Evolutionary conservation across 352 stramenopile species (phyloP).

Genomic region (Phytopythium oedochilum): DNA sequence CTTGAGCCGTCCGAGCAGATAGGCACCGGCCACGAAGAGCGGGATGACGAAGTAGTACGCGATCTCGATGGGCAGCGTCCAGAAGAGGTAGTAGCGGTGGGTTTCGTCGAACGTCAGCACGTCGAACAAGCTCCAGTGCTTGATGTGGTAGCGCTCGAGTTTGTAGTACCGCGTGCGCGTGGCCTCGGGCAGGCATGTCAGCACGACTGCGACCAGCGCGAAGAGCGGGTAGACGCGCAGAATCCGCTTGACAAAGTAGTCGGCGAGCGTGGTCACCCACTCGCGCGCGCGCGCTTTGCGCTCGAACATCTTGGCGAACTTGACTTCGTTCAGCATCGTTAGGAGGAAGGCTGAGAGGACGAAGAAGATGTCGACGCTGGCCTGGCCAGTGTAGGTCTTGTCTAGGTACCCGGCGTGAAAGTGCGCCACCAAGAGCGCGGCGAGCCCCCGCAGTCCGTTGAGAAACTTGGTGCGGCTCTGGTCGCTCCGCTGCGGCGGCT

Average conservation of each 20-base stretch:
- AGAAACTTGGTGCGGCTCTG: slow-evolving; percentile 22
- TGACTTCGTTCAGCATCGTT: slow-evolving; percentile 34
- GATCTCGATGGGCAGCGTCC: no score
- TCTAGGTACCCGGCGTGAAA: slow-evolving; percentile 27
- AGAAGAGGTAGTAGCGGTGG: no score
- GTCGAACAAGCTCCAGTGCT: no score
- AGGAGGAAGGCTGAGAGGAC: slow-evolving; percentile 43
- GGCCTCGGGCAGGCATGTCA: no score
- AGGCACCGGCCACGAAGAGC: no score
- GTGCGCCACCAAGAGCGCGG: slow-evolving; percentile 26
- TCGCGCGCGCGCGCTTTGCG: slow-evolving; percentile 9
- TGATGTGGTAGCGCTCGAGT: no score
- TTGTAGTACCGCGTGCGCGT: no score
- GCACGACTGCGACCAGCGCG: slow-evolving; percentile 16
- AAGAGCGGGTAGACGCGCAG: slow-evolving; percentile 58
- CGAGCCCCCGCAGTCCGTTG: slow-evolving; percentile 32
- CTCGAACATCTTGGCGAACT: slow-evolving; percentile 15
- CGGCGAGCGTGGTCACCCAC: slow-evolving; percentile 16
- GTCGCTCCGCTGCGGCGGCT: neutral
- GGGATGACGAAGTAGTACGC: no score
- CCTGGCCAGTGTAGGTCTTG: slow-evolving; percentile 20
- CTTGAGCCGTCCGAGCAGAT: no score
- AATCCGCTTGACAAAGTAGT: slow-evolving; percentile 50
- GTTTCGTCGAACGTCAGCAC: no score
- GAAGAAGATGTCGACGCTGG: slow-evolving; percentile 39